These are phyloP conservation scores for Arthroderma uncinatum DNA, from an alignment of 2,329 filamentous ascomycete species.

Conservation along the genomic window DNA sequence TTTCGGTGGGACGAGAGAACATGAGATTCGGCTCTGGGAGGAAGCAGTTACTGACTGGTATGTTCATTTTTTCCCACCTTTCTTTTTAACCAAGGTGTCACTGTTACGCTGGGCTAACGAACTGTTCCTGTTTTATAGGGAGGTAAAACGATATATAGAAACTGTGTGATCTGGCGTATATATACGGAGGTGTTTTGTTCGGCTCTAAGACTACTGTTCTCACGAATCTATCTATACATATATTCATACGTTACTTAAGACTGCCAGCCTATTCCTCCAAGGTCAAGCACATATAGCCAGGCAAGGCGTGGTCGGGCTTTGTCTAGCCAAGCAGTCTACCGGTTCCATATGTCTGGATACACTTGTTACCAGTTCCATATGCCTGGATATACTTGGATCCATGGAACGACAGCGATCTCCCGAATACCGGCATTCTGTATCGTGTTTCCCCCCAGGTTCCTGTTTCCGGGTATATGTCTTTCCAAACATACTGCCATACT, in stretches of 20 bases:
- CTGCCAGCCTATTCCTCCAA: too few species aligned
- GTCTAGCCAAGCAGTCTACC: too few species aligned
- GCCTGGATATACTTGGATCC: too few species aligned
- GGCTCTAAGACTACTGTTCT: too few species aligned
- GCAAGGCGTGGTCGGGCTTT: too few species aligned
- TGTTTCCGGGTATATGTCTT: constrained; percentile 5
- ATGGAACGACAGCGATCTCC: background rate
- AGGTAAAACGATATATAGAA: constrained; percentile 67
- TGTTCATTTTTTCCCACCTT: constrained; percentile 29
- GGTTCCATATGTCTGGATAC: too few species aligned
- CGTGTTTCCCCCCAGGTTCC: background rate
- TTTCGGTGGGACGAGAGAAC: constrained; percentile 80
- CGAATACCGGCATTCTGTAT: background rate
- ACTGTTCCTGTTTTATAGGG: constrained; percentile 40
- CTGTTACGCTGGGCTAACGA: background rate
- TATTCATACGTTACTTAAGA: too few species aligned
- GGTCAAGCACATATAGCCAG: too few species aligned
- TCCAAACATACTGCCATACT: background rate
- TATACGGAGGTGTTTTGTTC: background rate
- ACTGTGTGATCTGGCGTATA: constrained; percentile 43
- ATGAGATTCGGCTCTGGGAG: constrained; percentile 84
- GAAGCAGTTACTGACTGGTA: constrained; percentile 96
- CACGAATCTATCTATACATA: too few species aligned
- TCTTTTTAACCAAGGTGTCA: background rate
- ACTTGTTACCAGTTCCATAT: too few species aligned